Evolutionary conservation across 2,329 filamentous ascomycete genomes (phyloP).

Genomic region (Nectriaceae sp.): DNA sequence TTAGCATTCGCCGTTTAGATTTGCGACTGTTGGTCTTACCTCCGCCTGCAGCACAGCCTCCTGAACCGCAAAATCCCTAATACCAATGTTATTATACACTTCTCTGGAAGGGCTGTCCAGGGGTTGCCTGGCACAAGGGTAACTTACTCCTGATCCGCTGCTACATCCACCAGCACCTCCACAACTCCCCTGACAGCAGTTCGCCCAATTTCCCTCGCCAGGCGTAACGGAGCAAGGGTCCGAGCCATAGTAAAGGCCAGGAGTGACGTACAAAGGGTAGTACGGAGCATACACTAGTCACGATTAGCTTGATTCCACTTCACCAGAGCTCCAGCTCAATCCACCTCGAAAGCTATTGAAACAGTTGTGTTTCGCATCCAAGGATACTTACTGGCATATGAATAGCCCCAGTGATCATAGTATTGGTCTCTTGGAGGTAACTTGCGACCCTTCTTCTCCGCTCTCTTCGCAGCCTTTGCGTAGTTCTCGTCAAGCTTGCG

Average conservation of each 20-base stretch:
- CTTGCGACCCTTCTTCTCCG: conserved; percentile 49
- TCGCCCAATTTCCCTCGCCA: conserved; percentile 39
- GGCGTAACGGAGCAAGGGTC: conserved; percentile 38
- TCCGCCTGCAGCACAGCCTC: conserved; percentile 16
- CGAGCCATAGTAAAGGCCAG: conserved; percentile 48
- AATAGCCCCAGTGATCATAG: conserved; percentile 56
- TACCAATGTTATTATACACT: too few species aligned
- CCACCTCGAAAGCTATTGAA: too few species aligned
- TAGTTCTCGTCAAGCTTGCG: conserved; percentile 57
- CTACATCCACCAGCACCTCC: conserved; percentile 42
- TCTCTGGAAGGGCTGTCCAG: too few species aligned
- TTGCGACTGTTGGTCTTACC: too few species aligned
- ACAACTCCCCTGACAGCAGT: conserved; percentile 50
- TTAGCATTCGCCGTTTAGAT: too few species aligned
- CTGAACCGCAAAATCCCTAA: too few species aligned
- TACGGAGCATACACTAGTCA: conserved; percentile 46
- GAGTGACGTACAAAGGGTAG: conserved; percentile 44
- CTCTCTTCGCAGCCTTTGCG: conserved; percentile 51
- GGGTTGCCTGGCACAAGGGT: too few species aligned
- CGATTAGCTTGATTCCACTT: too few species aligned
- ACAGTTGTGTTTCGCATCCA: neutral
- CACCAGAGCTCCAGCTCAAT: too few species aligned
- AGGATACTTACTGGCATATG: conserved; percentile 40
- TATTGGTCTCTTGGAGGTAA: conserved; percentile 52
- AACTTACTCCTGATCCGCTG: conserved; percentile 5